A percentile compares a stretch with the other conserved stretches of the same genome.
phyloP scores from a whole-genome alignment of 1,139 yeast species.

The Geotrichum cucujoidarum region DNA sequence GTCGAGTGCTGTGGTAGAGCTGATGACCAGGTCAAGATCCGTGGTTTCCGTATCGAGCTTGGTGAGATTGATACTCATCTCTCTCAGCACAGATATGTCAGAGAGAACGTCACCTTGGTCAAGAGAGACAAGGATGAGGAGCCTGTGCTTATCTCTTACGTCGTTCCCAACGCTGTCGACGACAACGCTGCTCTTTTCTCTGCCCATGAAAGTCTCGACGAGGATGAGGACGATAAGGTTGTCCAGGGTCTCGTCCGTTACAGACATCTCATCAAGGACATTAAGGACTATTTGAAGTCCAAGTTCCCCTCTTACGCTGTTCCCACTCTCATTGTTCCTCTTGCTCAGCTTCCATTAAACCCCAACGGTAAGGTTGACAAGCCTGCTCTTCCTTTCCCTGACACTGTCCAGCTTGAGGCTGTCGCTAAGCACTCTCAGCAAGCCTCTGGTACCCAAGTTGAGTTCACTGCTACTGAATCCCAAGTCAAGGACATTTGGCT shows the following conservation, averaged over 20 bases:
- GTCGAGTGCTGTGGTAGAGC: slow-evolving; percentile 99
- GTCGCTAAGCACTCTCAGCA: slow-evolving; percentile 45
- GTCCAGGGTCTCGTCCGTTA: slow-evolving; percentile 76
- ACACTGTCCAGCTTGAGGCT: slow-evolving; percentile 71
- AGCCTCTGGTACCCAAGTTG: slow-evolving; percentile 22
- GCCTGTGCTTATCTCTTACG: slow-evolving; percentile 81
- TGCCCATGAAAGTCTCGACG: slow-evolving; percentile 41
- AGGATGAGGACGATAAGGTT: slow-evolving; percentile 46
- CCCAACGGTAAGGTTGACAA: slow-evolving; percentile 98
- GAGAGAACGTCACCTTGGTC: slow-evolving; percentile 91
- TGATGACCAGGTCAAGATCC: slow-evolving; percentile 95
- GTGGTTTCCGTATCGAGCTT: slow-evolving; percentile 96
- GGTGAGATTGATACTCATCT: slow-evolving; percentile 98
- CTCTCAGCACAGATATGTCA: slow-evolving; percentile 83
- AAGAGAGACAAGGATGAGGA: slow-evolving; percentile 90
- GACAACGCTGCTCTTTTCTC: slow-evolving; percentile 43
- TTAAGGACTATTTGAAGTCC: slow-evolving; percentile 75
- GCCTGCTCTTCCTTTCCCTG: slow-evolving; percentile 95
- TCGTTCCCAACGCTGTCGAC: slow-evolving; percentile 73
- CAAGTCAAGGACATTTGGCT: slow-evolving; percentile 79
- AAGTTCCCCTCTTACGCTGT: slow-evolving; percentile 91
- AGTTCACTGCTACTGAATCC: slow-evolving; percentile 58
- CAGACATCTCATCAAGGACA: slow-evolving; percentile 70
- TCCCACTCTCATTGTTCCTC: slow-evolving; percentile 85
- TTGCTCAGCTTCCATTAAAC: slow-evolving; percentile 80